phyloP scores from a whole-genome alignment of 352 stramenopile genomes.

The Pythium aquatile region DNA sequence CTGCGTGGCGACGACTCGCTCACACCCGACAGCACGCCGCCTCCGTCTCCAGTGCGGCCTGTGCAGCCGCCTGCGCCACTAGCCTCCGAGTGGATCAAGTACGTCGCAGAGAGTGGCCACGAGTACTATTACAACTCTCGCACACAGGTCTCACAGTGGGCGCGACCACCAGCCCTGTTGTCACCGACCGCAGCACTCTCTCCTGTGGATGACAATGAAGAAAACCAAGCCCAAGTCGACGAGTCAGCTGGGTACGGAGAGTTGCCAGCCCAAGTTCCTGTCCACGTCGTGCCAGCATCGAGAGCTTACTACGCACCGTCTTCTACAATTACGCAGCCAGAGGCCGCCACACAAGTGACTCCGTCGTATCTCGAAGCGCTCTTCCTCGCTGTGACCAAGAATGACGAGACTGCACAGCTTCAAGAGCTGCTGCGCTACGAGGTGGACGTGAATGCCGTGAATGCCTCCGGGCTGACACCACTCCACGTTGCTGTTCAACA shows the following conservation, averaged over 20 bases:
- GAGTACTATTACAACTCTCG: conserved; percentile 72
- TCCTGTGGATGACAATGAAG: background rate
- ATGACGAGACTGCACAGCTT: conserved; percentile 30
- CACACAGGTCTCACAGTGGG: conserved; percentile 65
- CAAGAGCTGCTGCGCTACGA: conserved; percentile 37
- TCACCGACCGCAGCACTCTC: background rate
- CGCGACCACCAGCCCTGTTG: conserved; percentile 25
- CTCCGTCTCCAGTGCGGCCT: conserved; percentile 14
- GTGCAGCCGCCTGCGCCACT: background rate
- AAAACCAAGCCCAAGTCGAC: conserved; percentile 9
- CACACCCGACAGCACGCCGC: conserved; percentile 25
- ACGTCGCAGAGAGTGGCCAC: conserved; percentile 45
- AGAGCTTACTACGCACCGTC: background rate
- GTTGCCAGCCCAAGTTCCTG: background rate
- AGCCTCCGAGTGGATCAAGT: conserved; percentile 23
- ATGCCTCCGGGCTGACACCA: conserved; percentile 36
- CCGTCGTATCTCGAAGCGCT: conserved; percentile 19
- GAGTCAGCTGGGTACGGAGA: background rate
- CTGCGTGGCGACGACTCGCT: conserved; percentile 17
- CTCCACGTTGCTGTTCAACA: conserved; percentile 55
- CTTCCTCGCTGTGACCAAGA: conserved; percentile 27
- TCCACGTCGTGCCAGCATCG: background rate
- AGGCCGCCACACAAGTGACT: too few relatives aligned
- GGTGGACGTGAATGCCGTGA: conserved; percentile 38
- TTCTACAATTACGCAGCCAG: background rate